Conservation (phyloP, 2,329 filamentous ascomycete genomes). For the Elsinoe ampelina region DNA sequence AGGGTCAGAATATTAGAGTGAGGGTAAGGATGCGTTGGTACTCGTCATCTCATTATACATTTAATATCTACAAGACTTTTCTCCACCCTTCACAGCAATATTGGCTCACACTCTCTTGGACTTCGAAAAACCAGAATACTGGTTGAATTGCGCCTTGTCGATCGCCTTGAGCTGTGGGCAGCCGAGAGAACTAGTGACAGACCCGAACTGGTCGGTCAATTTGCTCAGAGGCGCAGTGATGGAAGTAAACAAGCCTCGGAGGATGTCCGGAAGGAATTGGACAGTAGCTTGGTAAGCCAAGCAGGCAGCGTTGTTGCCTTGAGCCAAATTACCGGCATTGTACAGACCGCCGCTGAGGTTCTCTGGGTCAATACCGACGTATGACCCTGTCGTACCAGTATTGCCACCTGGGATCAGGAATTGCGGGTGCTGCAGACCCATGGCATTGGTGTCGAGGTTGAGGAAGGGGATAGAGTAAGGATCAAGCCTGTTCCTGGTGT, state of each 20-base stretch:
- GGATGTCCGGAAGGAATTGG: constrained; percentile 35
- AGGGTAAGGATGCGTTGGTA: background rate
- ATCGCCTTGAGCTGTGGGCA: constrained; percentile 23
- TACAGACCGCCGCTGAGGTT: constrained; percentile 34
- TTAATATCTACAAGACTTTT: background rate
- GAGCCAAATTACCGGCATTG: constrained; percentile 32
- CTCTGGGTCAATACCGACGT: constrained; percentile 27
- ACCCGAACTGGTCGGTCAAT: constrained; percentile 27
- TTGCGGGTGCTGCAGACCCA: constrained; percentile 24
- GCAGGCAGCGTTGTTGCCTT: constrained; percentile 43
- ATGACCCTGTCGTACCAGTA: constrained; percentile 27
- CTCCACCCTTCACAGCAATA: background rate
- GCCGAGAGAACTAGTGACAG: constrained; percentile 16
- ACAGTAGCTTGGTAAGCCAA: constrained; percentile 35
- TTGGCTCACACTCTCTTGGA: constrained; percentile 11
- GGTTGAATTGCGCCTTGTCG: constrained; percentile 22
- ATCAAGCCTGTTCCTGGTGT: constrained; percentile 24
- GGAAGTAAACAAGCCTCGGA: constrained; percentile 31
- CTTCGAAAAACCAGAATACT: constrained; percentile 23
- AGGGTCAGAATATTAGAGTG: too few relatives aligned
- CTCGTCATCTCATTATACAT: background rate
- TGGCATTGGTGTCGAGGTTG: constrained; percentile 18
- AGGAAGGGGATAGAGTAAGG: constrained; percentile 27
- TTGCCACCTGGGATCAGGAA: constrained; percentile 30
- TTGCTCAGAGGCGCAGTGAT: constrained; percentile 27